phyloP scores from a whole-genome alignment of 2,329 filamentous ascomycete genomes.

The Colletotrichum gigasporum region DNA sequence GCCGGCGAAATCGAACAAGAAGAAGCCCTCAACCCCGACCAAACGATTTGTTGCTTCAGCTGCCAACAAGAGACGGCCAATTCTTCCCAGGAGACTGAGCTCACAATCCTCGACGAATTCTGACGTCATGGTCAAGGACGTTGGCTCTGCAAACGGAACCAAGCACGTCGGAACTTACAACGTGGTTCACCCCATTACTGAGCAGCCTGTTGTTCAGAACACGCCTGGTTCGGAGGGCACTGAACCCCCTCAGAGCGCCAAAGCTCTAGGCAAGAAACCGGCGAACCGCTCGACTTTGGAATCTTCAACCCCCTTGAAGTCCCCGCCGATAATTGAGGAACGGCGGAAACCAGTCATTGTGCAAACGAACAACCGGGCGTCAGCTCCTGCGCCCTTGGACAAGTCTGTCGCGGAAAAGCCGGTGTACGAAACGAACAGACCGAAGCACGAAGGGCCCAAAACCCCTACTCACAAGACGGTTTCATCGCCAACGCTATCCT shows the following conservation, averaged over 20 bases:
- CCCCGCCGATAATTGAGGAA: constrained; percentile 5
- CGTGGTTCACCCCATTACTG: constrained; percentile 39
- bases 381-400: constrained; percentile 14
- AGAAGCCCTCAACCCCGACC: constrained; percentile 36
- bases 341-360: constrained; percentile 18
- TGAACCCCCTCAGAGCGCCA: constrained; percentile 45
- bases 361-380: constrained; percentile 3
- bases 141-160: constrained; percentile 35
- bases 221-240: constrained; percentile 10
- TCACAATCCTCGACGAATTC: constrained; percentile 55
- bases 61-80: constrained; percentile 55
- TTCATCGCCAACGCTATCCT: constrained; percentile 11
- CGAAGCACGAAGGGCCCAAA: constrained; percentile 1
- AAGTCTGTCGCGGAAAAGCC: constrained; percentile 7
- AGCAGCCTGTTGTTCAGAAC: constrained; percentile 32
- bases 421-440: background rate
- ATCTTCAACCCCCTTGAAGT: constrained; percentile 3
- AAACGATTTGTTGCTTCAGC: constrained; percentile 56
- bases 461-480: constrained; percentile 13
- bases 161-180: constrained; percentile 37
- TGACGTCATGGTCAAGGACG: constrained; percentile 45
- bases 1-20: constrained; percentile 38
- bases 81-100: constrained; percentile 55
- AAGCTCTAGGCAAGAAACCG: constrained; percentile 60
- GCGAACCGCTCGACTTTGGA: constrained; percentile 28